Evolutionary conservation across 441 rosid genomes (phyloP).

Genomic region (Rhodomyrtus psidioides): DNA sequence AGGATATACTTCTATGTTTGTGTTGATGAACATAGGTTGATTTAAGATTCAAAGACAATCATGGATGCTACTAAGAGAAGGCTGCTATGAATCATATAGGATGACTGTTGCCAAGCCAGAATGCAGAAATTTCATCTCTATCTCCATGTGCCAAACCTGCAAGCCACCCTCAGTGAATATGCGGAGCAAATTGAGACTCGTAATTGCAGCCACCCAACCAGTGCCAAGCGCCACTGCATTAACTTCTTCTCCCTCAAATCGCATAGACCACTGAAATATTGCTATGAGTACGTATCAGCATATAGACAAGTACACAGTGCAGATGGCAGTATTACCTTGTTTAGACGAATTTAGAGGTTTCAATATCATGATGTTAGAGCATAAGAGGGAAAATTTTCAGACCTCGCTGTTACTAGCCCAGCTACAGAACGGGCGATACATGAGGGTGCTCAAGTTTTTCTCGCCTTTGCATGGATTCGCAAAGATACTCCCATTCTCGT

Average conservation of each 20-base stretch:
- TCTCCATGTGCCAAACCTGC: constrained; percentile 49
- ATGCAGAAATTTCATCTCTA: not conserved
- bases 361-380: not conserved
- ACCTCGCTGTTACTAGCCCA: constrained; percentile 98
- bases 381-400: not conserved
- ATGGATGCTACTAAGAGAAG: not conserved
- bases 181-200: constrained; percentile 83
- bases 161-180: constrained; percentile 86
- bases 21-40: not conserved
- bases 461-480: constrained; percentile 93
- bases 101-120: not conserved
- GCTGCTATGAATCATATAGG: not conserved
- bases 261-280: constrained; percentile 84
- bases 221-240: constrained; percentile 69
- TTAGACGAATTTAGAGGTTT: not conserved
- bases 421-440: constrained; percentile 86
- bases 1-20: not conserved
- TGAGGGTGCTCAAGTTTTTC: constrained; percentile 85
- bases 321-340: not conserved
- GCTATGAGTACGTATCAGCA: constrained; percentile 14
- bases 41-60: not conserved
- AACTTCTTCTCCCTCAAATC: constrained; percentile 96
- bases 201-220: constrained; percentile 84
- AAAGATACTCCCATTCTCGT: constrained; percentile 83
- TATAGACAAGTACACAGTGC: not conserved